A percentile compares a stretch with the other conserved stretches of the same genome.
Conservation (phyloP, 768 basidiomycete species). For the Boletus sp. region DNA sequence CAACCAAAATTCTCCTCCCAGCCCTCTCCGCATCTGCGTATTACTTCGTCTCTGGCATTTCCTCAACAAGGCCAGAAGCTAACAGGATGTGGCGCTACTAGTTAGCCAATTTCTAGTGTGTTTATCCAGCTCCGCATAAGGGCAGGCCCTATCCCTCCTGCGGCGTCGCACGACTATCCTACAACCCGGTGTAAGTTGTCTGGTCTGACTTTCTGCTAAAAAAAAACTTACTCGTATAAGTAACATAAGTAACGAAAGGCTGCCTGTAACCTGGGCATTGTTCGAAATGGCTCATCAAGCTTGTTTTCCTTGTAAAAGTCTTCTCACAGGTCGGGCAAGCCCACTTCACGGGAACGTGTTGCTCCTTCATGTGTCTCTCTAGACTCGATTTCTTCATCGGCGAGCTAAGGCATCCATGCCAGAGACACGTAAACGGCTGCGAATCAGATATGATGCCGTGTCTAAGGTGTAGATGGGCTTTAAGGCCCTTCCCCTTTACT, state of each 20-base stretch:
- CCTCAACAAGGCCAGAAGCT: no score
- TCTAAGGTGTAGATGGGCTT: not conserved
- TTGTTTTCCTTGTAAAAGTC: constrained; percentile 2
- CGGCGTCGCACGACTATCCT: not conserved
- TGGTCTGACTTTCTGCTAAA: not conserved
- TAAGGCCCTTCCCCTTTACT: not conserved
- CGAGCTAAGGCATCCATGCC: not conserved
- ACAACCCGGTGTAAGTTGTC: not conserved
- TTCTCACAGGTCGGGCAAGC: constrained; percentile 2
- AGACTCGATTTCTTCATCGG: constrained; percentile 4
- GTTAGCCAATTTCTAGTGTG: no score
- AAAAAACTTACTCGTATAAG: not conserved
- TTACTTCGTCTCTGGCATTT: no score
- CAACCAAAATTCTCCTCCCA: not conserved
- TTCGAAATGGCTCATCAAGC: not conserved
- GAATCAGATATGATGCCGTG: not conserved
- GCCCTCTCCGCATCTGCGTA: no score
- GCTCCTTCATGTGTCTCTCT: constrained; percentile 1
- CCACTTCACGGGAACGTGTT: not conserved
- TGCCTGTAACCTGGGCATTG: not conserved
- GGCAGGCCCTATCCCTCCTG: no score
- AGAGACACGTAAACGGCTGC: not conserved
- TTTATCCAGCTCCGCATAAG: no score
- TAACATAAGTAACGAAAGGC: not conserved
- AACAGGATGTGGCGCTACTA: no score